Conservation (phyloP, 805 yeast species). For the Yarrowia alimentaria region DNA sequence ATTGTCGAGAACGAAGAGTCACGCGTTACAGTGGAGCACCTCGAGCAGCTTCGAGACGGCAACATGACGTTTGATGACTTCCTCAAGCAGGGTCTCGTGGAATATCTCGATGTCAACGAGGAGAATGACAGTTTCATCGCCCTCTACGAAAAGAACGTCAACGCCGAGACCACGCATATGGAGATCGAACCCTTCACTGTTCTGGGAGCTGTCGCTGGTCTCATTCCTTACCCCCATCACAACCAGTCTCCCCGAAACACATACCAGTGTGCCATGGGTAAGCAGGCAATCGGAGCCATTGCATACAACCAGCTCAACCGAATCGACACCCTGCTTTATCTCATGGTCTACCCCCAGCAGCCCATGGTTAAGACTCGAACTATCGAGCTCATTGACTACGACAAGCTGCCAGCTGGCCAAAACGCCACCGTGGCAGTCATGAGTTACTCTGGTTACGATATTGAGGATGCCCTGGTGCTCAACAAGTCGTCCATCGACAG, state of each 20-base stretch:
- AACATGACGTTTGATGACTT: conserved; percentile 89
- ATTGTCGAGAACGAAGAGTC: conserved; percentile 74
- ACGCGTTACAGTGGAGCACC: conserved; percentile 69
- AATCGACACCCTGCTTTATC: conserved; percentile 86
- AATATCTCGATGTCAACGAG: conserved; percentile 94
- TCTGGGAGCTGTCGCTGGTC: conserved; percentile 88
- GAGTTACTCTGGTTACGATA: conserved; percentile 99
- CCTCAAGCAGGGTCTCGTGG: conserved; percentile 80
- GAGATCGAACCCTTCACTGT: conserved; percentile 96
- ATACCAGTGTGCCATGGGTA: conserved; percentile 95
- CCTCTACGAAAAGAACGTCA: conserved; percentile 68
- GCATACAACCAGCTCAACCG: conserved; percentile 95
- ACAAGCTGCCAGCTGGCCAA: conserved; percentile 97
- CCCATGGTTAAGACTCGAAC: conserved; percentile 99
- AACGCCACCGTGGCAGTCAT: conserved; percentile 98
- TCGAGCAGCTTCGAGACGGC: conserved; percentile 60
- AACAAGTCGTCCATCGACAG: conserved; percentile 92
- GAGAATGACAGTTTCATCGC: conserved; percentile 95
- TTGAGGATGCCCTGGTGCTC: conserved; percentile 95
- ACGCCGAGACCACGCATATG: conserved; percentile 69
- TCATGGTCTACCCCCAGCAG: conserved; percentile 99
- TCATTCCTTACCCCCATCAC: conserved; percentile 90
- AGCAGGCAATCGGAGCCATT: conserved; percentile 99
- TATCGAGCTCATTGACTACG: conserved; percentile 91
- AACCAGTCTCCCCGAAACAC: conserved; percentile 92